phyloP scores from a whole-genome alignment of 768 basidiomycete species.

The Lentinula raphanica region DNA sequence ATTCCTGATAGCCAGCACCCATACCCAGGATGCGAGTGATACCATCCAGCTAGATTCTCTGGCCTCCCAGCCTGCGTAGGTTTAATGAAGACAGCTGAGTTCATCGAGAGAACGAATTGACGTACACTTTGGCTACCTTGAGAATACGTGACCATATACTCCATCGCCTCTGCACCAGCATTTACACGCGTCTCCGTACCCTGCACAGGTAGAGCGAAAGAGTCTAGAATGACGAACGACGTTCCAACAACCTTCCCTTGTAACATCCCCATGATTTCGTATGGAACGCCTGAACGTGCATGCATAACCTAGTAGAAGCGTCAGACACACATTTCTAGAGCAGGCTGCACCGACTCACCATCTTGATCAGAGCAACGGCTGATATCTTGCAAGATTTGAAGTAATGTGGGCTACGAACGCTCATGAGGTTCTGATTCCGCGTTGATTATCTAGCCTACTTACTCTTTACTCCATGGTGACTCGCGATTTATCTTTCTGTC shows the following conservation, averaged over 20 bases:
- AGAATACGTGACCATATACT: constrained; percentile 97
- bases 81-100: not conserved
- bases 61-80: constrained; percentile 66
- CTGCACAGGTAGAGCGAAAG: constrained; percentile 94
- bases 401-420: constrained; percentile 57
- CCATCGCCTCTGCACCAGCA: constrained; percentile 90
- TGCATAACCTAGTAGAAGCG: constrained; percentile 87
- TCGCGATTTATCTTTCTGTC: constrained; percentile 62
- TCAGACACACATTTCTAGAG: constrained; percentile 6
- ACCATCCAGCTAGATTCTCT: constrained; percentile 94
- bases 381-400: constrained; percentile 93
- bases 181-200: constrained; percentile 98
- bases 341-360: constrained; percentile 40
- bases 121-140: constrained; percentile 74
- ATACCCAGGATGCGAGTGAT: constrained; percentile 97
- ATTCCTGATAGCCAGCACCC: constrained; percentile 99
- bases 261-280: constrained; percentile 99
- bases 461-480: constrained; percentile 88
- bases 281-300: constrained; percentile 92
- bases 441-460: not conserved
- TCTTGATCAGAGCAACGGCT: constrained; percentile 92
- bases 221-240: constrained; percentile 85
- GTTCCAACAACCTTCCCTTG: constrained; percentile 88
- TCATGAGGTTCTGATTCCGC: not conserved
- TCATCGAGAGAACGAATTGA: not conserved